Base-by-base conservation (phyloP, 2,329 filamentous ascomycete species). In the Xylaria sp. region DNA sequence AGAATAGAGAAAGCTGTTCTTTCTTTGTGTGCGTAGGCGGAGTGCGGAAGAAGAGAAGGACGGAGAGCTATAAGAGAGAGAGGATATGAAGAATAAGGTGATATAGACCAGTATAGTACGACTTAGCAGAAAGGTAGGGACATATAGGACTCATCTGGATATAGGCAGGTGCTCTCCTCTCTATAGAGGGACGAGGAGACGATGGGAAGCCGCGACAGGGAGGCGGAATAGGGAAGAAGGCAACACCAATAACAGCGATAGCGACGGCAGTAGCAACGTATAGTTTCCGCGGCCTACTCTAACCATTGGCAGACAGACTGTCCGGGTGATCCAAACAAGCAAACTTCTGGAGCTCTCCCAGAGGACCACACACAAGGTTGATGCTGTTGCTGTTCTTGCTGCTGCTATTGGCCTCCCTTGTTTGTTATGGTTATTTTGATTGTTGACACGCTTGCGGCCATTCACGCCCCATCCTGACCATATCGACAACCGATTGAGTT, bases 371-470 rank as follows among this genome's bases (percentile, higher is more conserved):
- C 32, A 39, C 12, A 25, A 5, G 7, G 20, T 28, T 32, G 55
- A 18, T 57, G 58, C 34, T 58, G 54, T 10, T 18, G 55, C 10
- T 55, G 23, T 10, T 44, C n/a, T 28, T 60, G 64, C n/a, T 25
- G 50, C 2, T 25, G 23, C 12, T 34, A 23, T 4, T n/a, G 32
- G 5, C 34, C 46, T 23, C 2, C 6, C 18, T 41, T 32, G 32
- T 7, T 52, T 55, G 65, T 18, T 15, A 41, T 18, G 18, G 34
- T 12, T 25, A 15, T 7, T 20, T 6, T 46, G 41, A n/a, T n/a
- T 46, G 41, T 46, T 46, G 15, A 18, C 41, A 44, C 12, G 41
- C 15, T 18, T 44, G 41, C 41, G 15, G 13, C 41, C 15, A 18
- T 32, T 28, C 12, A n/a, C 4, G 37, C 41, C 51, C 25, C 25